Conservation (phyloP, 2,329 filamentous ascomycete genomes). For the Penicillium sp. region DNA sequence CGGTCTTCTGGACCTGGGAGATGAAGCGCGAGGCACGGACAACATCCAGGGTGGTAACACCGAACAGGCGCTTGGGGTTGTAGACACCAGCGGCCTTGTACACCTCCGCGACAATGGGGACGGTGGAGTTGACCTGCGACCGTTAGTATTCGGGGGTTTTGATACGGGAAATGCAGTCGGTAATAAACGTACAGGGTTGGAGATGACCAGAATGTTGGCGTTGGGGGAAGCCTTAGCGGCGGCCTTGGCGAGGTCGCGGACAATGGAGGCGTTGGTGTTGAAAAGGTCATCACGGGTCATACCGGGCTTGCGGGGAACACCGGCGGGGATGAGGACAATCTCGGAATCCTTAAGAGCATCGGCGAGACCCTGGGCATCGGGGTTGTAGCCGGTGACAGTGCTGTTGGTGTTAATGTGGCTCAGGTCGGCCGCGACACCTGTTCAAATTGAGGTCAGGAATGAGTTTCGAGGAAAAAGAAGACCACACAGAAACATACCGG, state of each 20-base stretch:
- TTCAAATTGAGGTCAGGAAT: slow-evolving; percentile 2
- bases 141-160: not conserved
- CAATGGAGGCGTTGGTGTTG: slow-evolving; percentile 99
- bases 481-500: slow-evolving; percentile 59
- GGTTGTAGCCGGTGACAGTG: slow-evolving; percentile 82
- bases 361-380: slow-evolving; percentile 68
- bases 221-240: slow-evolving; percentile 81
- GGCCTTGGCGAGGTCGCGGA: slow-evolving; percentile 95
- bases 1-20: slow-evolving; percentile 82
- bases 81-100: slow-evolving; percentile 95
- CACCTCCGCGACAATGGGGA: slow-evolving; percentile 94
- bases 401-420: slow-evolving; percentile 99
- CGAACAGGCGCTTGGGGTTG: slow-evolving; percentile 98
- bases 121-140: slow-evolving; percentile 83
- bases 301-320: slow-evolving; percentile 97
- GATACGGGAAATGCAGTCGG: not conserved
- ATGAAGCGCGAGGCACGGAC: slow-evolving; percentile 98
- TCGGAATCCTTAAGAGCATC: slow-evolving; percentile 79
- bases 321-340: slow-evolving; percentile 94
- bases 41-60: slow-evolving; percentile 98
- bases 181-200: slow-evolving; percentile 68
- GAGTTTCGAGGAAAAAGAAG: not conserved
- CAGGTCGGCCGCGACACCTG: slow-evolving; percentile 96
- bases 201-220: slow-evolving; percentile 94
- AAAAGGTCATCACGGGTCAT: slow-evolving; percentile 99